Percentiles rank a stretch among this genome's conserved stretches.
phyloP scores from a whole-genome alignment of 345 rosid species.

The Camelina sativa region DNA sequence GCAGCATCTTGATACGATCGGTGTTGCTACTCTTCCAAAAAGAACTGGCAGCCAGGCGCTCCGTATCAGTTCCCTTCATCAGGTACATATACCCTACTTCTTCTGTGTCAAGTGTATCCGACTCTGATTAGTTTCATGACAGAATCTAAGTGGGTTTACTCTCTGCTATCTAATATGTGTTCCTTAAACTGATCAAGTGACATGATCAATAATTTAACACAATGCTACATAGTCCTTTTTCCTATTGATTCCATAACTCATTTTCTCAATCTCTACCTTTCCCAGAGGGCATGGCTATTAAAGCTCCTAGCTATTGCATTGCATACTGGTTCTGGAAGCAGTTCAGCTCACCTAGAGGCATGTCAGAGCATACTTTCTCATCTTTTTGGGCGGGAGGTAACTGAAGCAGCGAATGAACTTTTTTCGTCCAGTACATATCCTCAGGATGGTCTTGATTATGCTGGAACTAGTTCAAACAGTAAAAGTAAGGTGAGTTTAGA shows the following conservation, averaged over 20 bases:
- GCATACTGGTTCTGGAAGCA: conserved; percentile 69
- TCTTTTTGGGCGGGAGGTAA: conserved; percentile 71
- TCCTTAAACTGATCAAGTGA: conserved; percentile 6
- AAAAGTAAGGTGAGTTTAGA: conserved; percentile 72
- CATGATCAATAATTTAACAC: conserved; percentile 12
- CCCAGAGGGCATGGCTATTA: conserved; percentile 92
- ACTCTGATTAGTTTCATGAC: conserved; percentile 13
- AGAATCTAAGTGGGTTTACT: background rate
- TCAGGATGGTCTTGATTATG: conserved; percentile 52
- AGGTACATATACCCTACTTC: conserved; percentile 53
- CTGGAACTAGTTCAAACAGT: conserved; percentile 61
- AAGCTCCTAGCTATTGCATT: conserved; percentile 88
- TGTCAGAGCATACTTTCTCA: conserved; percentile 75
- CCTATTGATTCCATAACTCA: conserved; percentile 15
- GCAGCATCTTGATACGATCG: conserved; percentile 89
- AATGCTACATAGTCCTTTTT: conserved; percentile 9
- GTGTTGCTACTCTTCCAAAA: conserved; percentile 88
- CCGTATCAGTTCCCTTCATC: conserved; percentile 95
- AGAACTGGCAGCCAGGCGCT: conserved; percentile 80
- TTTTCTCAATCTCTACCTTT: conserved; percentile 34
- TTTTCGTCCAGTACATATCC: conserved; percentile 47
- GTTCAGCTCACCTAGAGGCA: conserved; percentile 69
- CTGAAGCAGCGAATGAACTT: conserved; percentile 51
- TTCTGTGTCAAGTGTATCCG: conserved; percentile 3
- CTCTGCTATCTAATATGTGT: conserved; percentile 13